A percentile compares a stretch with the other conserved stretches of the same genome.
Evolutionary conservation across 2,329 filamentous ascomycete genomes (phyloP).

Genomic region (Neonectria ditissima): DNA sequence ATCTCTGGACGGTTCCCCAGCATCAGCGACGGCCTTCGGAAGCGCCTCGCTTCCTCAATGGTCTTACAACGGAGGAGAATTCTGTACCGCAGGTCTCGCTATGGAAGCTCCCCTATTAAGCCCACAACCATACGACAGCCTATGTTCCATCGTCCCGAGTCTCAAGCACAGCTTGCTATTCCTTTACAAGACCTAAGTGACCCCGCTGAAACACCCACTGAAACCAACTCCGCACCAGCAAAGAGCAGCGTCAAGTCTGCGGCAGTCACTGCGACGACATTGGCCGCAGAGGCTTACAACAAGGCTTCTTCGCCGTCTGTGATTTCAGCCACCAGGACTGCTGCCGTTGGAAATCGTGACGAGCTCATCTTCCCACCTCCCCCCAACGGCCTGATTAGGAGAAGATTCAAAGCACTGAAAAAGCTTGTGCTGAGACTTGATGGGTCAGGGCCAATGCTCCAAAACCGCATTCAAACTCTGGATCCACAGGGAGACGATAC

Average conservation of each 20-base stretch:
- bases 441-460: too few relatives aligned
- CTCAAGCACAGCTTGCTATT: background rate
- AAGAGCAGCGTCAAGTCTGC: background rate
- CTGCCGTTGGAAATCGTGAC: slow-evolving; percentile 11
- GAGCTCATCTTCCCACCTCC: slow-evolving; percentile 21
- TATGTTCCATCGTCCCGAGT: background rate
- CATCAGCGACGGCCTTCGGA: slow-evolving; percentile 10
- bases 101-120: slow-evolving; percentile 15
- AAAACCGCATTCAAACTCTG: too few relatives aligned
- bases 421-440: background rate
- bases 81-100: slow-evolving; percentile 23
- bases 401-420: background rate
- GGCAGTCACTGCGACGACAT: slow-evolving; percentile 17
- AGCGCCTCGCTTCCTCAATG: slow-evolving; percentile 28
- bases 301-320: slow-evolving; percentile 11
- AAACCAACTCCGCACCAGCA: background rate
- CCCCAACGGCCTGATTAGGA: background rate
- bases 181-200: background rate
- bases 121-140: background rate
- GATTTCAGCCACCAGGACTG: slow-evolving; percentile 17
- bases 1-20: slow-evolving; percentile 27
- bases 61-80: slow-evolving; percentile 27
- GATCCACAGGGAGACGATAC: too few relatives aligned
- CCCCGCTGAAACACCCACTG: background rate
- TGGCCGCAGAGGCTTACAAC: slow-evolving; percentile 2